Conservation (phyloP, 75 land plant genomes). For the Sequoia sempervirens region DNA sequence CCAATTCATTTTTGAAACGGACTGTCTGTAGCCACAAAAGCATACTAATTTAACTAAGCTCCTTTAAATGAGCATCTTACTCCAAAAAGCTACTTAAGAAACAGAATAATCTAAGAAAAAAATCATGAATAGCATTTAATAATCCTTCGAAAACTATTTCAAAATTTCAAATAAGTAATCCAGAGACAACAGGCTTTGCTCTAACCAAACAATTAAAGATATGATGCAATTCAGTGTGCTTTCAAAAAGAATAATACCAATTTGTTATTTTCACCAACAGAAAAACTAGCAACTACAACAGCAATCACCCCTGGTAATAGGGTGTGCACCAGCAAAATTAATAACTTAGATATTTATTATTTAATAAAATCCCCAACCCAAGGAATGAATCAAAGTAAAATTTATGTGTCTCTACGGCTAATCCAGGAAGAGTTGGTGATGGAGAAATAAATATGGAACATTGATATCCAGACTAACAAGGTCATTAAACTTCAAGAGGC, state of each 20-base stretch:
- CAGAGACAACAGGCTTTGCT: background rate
- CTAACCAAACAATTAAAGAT: background rate
- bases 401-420: background rate
- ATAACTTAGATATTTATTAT: background rate
- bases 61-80: background rate
- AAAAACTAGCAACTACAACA: background rate
- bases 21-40: constrained; percentile 61
- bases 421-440: background rate
- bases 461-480: background rate
- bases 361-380: background rate
- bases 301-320: background rate
- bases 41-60: background rate
- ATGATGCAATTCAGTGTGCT: background rate
- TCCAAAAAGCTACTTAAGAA: background rate
- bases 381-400: background rate
- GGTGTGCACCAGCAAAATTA: background rate
- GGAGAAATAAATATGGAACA: too few species aligned
- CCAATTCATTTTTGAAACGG: constrained; percentile 95
- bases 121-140: background rate
- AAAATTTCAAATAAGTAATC: background rate
- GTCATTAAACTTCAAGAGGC: background rate
- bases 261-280: background rate
- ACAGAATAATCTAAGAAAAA: background rate
- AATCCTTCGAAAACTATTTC: too few species aligned
- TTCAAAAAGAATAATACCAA: background rate